Evolutionary conservation across 208 protist species (phyloP), one percentile per base, ranked within the genome.

Genomic region (Trypanosoma lewisi): DNA sequence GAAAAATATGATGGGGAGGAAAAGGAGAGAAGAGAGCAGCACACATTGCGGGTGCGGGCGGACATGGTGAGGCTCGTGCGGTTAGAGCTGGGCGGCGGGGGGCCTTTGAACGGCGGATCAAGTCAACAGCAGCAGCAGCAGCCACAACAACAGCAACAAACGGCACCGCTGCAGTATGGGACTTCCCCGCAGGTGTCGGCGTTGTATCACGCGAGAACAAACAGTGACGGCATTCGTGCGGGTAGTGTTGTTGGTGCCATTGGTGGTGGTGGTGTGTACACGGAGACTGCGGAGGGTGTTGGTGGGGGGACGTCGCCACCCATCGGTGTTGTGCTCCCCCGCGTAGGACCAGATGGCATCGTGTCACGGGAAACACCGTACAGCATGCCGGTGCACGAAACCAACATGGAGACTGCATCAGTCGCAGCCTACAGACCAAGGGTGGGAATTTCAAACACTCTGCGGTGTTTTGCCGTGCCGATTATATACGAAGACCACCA

Each of bases 401-500:
- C 31, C 1, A 23, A 0, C 17, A 4, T 8, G 7, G 33, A 63
- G 2, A 21, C 33, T 37, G 21, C 6, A 0, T 14, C 47, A 39
- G 21, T 27, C 12, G 53, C 54, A n/a, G 27, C 28, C 2, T 7
- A 6, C 4, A 6, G 4, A 16, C 42, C 11, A 16, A 21, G 19
- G 31, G 39, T 31, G n/a, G 42, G 45, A 23, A 49, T 34, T 9
- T 2, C 9, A 27, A 54, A 21, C 1, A 16, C 70, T 31, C 72
- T 92, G 58, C 84, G 87, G 39, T 83, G 78, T 67, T 94, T 94
- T 48, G 49, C 48, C 3, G 56, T 91, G 0, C 87, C 83, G 0
- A 62, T 94, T 19, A 65, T 72, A 37, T 94, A 91, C 72, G 83
- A 89, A 41, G 87, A 94, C 53, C 62, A 79, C 1, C 78, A 77